Base-by-base conservation (phyloP, 208 protist species). In the Trypanosoma melophagium region DNA sequence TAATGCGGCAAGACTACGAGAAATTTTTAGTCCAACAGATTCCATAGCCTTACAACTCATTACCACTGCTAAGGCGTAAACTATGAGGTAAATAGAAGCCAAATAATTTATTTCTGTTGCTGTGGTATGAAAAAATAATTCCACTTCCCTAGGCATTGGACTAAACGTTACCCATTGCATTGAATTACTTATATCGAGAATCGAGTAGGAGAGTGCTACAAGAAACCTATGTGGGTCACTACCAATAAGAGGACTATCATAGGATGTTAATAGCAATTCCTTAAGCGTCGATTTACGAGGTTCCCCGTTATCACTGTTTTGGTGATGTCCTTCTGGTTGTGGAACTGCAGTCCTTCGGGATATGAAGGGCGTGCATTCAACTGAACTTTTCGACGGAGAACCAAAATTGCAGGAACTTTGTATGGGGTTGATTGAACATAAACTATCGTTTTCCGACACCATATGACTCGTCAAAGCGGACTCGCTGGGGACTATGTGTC, bases 1-100 rank as follows among this genome's bases (percentile, higher is more conserved):
- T 50, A 44, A 8, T 14, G 47, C 35, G 19, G 47, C 61, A 40
- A 55, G 3, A 5, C 7, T 58, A 9, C 55, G 25, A 16, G 38
- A 56, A 21, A n/a, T 21, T 40, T 67, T 67, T 12, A 67, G 45
- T 14, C 61, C 61, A 17, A 58, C 19, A 31, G 38, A 16, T 49
- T 67, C 61, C 4, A 67, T 57, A 7, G 38, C 61, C 38, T 67
- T 67, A 38, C 61, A 67, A 49, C 61, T 67, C 61, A 67, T 45
- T 10, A 67, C 31, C 7, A 56, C 61, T 17, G 38, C 38, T 16
- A 58, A 2, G n/a, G 31, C 61, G 53, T 67, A 54, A n/a, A 58
- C 45, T 13, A 67, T 67, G 8, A 67, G 40, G 25, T 67, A 56
- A 10, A 56, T 38, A 13, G 53, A 67, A 7, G 38, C n/a, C 8